A percentile compares a stretch with the other conserved stretches of the same genome.
Conservation (phyloP, 2,329 filamentous ascomycete species). For the Juglanconis oblonga region DNA sequence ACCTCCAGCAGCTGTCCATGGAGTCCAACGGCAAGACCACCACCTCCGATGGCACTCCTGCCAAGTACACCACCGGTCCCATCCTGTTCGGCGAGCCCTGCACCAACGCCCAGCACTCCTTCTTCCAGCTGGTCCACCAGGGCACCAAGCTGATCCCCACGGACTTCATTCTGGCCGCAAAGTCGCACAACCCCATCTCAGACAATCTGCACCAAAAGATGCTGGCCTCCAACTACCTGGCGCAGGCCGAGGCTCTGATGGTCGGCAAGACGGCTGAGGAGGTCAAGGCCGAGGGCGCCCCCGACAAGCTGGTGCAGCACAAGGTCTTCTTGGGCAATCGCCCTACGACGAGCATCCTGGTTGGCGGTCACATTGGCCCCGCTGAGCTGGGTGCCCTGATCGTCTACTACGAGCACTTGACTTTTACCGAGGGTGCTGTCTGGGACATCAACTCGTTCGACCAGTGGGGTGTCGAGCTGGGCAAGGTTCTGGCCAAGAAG, state of each 20-base stretch:
- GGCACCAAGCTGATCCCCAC: slow-evolving; percentile 98
- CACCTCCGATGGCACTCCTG: slow-evolving; percentile 80
- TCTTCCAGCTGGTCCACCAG: slow-evolving; percentile 99
- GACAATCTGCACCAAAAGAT: slow-evolving; percentile 95
- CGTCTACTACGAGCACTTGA: slow-evolving; percentile 98
- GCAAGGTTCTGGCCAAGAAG: slow-evolving; percentile 94
- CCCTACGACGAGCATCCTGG: slow-evolving; percentile 90
- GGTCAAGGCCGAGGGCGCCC: slow-evolving; percentile 71
- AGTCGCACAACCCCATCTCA: slow-evolving; percentile 95
- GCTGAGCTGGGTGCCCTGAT: slow-evolving; percentile 92
- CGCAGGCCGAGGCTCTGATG: slow-evolving; percentile 86
- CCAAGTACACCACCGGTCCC: slow-evolving; percentile 94
- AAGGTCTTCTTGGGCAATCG: slow-evolving; percentile 99
- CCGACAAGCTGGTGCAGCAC: slow-evolving; percentile 82
- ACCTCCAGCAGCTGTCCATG: slow-evolving; percentile 99
- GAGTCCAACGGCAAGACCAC: slow-evolving; percentile 99
- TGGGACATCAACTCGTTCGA: slow-evolving; percentile 99
- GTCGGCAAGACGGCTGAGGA: slow-evolving; percentile 82
- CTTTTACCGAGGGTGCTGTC: slow-evolving; percentile 93
- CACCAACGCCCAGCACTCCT: slow-evolving; percentile 99
- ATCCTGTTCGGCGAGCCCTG: slow-evolving; percentile 97
- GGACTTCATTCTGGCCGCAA: slow-evolving; percentile 94
- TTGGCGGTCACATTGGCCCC: slow-evolving; percentile 88
- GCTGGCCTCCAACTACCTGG: slow-evolving; percentile 89
- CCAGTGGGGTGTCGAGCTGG: slow-evolving; percentile 98